Conservation (phyloP, 2,329 filamentous ascomycete species). For the Monilinia fructigena region DNA sequence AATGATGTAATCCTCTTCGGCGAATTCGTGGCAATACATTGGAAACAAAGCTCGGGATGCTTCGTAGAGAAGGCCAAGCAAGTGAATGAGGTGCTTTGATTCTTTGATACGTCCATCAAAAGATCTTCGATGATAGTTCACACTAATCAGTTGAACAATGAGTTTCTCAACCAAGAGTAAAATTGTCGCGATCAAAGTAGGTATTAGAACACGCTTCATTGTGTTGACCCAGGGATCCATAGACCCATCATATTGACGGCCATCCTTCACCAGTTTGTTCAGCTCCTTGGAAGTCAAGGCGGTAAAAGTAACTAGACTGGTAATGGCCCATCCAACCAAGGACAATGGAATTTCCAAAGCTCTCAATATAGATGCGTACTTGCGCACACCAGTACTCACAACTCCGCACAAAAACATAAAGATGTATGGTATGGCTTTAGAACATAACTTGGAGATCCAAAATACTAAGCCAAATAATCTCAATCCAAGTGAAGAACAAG, state of each 20-base stretch:
- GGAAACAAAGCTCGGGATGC: conserved; percentile 87
- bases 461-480: conserved; percentile 66
- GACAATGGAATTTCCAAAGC: conserved; percentile 66
- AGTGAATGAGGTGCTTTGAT: conserved; percentile 80
- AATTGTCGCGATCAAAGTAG: conserved; percentile 64
- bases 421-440: conserved; percentile 56
- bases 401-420: conserved; percentile 71
- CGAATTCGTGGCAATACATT: conserved; percentile 86
- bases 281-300: conserved; percentile 47
- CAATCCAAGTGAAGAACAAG: conserved; percentile 66
- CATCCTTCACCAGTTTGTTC: conserved; percentile 22
- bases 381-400: conserved; percentile 66
- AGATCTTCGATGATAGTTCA: conserved; percentile 81
- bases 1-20: conserved; percentile 88
- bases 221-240: conserved; percentile 51
- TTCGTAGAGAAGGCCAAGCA: conserved; percentile 84
- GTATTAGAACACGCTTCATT: conserved; percentile 64
- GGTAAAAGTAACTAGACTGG: conserved; percentile 61
- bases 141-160: conserved; percentile 78
- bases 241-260: not conserved
- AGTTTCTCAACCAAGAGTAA: conserved; percentile 75
- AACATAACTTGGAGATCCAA: conserved; percentile 65
- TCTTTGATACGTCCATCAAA: conserved; percentile 82
- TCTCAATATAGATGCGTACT: conserved; percentile 65
- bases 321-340: conserved; percentile 67